These are phyloP conservation scores for Pestalotiopsis sp. DNA, from an alignment of 2,329 filamentous ascomycete genomes.

Conservation along the genomic window DNA sequence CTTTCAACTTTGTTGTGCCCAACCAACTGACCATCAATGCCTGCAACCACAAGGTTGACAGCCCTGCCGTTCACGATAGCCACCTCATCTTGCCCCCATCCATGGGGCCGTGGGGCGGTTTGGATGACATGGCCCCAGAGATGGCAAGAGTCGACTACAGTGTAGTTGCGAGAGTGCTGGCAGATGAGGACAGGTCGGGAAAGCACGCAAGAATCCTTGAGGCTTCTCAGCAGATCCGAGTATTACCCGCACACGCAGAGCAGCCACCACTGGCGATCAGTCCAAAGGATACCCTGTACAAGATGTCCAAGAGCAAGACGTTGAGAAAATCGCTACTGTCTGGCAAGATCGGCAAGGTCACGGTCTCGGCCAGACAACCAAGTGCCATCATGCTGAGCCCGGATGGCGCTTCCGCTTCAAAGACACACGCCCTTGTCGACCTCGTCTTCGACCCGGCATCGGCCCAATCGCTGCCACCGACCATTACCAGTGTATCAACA, in stretches of 20 bases:
- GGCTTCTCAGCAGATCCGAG: constrained; percentile 46
- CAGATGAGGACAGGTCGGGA: constrained; percentile 30
- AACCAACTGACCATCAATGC: constrained; percentile 58
- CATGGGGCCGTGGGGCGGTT: constrained; percentile 51
- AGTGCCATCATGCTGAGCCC: constrained; percentile 51
- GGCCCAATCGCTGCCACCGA: constrained; percentile 46
- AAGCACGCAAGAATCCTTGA: constrained; percentile 40
- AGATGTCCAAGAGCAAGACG: constrained; percentile 52
- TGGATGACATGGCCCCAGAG: constrained; percentile 55
- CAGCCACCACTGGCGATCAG: constrained; percentile 55
- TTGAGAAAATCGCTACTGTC: constrained; percentile 56
- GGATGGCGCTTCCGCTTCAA: constrained; percentile 46
- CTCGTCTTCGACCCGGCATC: constrained; percentile 51
- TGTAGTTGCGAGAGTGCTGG: constrained; percentile 49
- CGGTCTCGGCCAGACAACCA: constrained; percentile 47
- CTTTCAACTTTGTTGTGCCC: constrained; percentile 64
- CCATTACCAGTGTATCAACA: constrained; percentile 48
- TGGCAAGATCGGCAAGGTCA: constrained; percentile 52
- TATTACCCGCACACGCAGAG: constrained; percentile 53
- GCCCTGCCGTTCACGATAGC: constrained; percentile 49
- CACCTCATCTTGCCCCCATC: constrained; percentile 58
- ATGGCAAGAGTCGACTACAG: constrained; percentile 58
- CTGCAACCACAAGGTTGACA: constrained; percentile 52
- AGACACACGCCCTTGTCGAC: constrained; percentile 45
- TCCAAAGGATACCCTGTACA: constrained; percentile 50